These are phyloP conservation scores for Phytophthora citrophthora DNA, from an alignment of 352 stramenopile species.

Conservation along the genomic window DNA sequence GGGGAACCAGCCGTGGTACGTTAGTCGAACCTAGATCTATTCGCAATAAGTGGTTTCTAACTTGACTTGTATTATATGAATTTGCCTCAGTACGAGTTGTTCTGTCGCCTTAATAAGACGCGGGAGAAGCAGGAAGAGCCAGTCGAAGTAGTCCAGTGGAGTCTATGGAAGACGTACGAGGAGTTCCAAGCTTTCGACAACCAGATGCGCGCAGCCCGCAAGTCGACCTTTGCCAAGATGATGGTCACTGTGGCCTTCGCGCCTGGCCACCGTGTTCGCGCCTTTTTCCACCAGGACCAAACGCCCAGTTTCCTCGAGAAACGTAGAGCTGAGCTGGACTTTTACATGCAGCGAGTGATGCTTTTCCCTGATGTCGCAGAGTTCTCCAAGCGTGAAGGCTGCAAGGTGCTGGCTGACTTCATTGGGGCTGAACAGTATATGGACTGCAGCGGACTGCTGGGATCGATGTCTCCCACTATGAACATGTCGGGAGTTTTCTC, in stretches of 20 bases:
- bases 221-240: slow-evolving; percentile 75
- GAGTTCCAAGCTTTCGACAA: slow-evolving; percentile 80
- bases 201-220: slow-evolving; percentile 55
- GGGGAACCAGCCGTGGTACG: slow-evolving; percentile 60
- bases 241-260: slow-evolving; percentile 86
- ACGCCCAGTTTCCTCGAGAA: slow-evolving; percentile 76
- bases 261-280: slow-evolving; percentile 65
- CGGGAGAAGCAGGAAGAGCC: slow-evolving; percentile 47
- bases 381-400: slow-evolving; percentile 58
- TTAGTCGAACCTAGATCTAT: slow-evolving; percentile 8
- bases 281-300: slow-evolving; percentile 81
- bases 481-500: slow-evolving; percentile 37
- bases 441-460: slow-evolving; percentile 45
- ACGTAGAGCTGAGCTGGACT: slow-evolving; percentile 79
- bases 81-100: slow-evolving; percentile 55
- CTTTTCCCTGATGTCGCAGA: slow-evolving; percentile 74
- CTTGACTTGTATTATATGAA: neutral
- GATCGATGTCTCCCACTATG: slow-evolving; percentile 16
- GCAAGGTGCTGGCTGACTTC: slow-evolving; percentile 71
- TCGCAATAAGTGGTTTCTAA: neutral
- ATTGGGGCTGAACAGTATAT: slow-evolving; percentile 55
- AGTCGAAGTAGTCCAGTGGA: slow-evolving; percentile 63
- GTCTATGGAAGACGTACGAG: slow-evolving; percentile 81
- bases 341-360: slow-evolving; percentile 86
- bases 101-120: slow-evolving; percentile 52